Base-by-base conservation (phyloP, 208 protist genomes). In the Leishmania aethiopica region DNA sequence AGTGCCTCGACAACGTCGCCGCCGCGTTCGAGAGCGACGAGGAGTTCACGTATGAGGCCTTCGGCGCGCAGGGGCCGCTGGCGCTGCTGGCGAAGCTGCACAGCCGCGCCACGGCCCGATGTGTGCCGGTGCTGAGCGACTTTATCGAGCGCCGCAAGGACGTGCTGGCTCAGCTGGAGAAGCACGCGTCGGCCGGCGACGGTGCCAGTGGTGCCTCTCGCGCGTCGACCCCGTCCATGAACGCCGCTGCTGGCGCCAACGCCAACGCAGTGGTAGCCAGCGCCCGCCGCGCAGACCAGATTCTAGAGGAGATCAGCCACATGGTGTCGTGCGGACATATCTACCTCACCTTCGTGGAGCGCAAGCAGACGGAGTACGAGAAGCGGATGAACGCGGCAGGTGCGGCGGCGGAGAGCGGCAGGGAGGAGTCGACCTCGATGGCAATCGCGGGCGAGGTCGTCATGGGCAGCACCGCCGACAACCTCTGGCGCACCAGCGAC, bases 291-390 rank as follows among this genome's bases (percentile, higher is more conserved):
- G 90, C 88, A 0, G 94, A 97, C 88, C 89, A 95, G 85, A 90
- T 92, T 67, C 81, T 97, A 35, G 94, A 97, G 80, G 94, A 97
- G 77, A 96, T 95, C 84, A 89, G 88, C 57, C 94, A 97, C 83
- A 86, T 97, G 37, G 92, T 95, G 6, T 95, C 92, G n/a, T 97
- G 94, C 84, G 95, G 91, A 64, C 88, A 95, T 78, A 77, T 96
- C 13, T 97, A 97, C 86, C 86, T 94, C 67, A 70, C 75, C 57
- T 96, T 96, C 79, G 84, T 90, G 7, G 84, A 95, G 84, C 78
- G 83, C 32, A 93, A 93, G 84, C 86, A 91, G 62, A 82, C 75
- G 62, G 86, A 88, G 77, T 91, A 91, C 69, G 69, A 86, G 57
- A 45, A 45, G 75, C 84, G 19, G n/a, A 49, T 70, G 67, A 75